Evolutionary conservation across 768 basidiomycete species (phyloP), one percentile per base, ranked within the genome.

Genomic region (Austroboletus festivus): DNA sequence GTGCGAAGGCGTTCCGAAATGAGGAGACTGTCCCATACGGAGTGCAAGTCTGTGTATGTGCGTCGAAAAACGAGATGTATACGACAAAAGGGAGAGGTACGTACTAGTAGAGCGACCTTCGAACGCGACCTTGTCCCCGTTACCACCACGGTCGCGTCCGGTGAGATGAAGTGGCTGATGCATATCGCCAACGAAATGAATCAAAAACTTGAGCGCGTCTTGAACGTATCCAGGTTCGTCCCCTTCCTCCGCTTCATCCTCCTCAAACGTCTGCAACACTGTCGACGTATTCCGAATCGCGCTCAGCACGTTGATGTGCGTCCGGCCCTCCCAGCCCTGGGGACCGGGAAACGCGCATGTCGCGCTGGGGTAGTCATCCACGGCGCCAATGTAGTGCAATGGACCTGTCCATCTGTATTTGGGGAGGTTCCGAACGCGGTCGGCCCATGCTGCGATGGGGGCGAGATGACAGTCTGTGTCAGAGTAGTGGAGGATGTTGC

Each of bases 91-190:
- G 28, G 28, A 28, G 28, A 28, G 5, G 12, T 7, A 69, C 86
- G 54, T 52, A 90, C 89, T 91, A 28, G 82, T 88, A 42, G 73
- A 67, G 23, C 86, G 73, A 1, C 80, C 81, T 49, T 85, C 86
- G 62, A 89, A 96, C 12, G 71, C 59, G 22, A 93, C 89, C 57
- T 82, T 83, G 53, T 76, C 78, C 6, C 79, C 78, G 61, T 97
- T 98, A 1, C 94, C 95, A 5, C 95, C 95, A 24, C 89, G 77
- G 56, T 93, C 83, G 16, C 93, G 75, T 2, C 90, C 90, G 0
- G 88, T 88, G 31, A 99, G 77, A 65, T 99, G 95, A 46, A 99
- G 71, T 5, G 95, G 95, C 78, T 87, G 84, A 59, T 96, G 95
- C 76, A 95, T 74, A 64, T 97, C 95, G 0, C 95, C 93, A 11